These are phyloP conservation scores for Amphirosellinia nigrospora DNA, from an alignment of 495 filamentous ascomycete species.

Conservation along the genomic window DNA sequence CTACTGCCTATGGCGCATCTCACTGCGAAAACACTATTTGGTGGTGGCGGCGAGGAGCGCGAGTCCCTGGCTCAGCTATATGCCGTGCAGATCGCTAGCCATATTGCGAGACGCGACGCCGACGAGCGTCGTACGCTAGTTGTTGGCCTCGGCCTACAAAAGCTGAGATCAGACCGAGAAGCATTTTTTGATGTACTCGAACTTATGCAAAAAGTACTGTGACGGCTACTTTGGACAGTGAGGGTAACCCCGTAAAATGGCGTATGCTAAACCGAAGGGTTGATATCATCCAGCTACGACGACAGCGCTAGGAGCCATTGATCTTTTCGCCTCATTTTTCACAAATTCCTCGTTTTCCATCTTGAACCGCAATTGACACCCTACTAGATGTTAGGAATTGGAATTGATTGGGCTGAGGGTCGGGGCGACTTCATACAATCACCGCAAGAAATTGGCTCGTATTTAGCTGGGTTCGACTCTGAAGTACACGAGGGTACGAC, in stretches of 20 bases:
- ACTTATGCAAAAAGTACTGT: conserved; percentile 68
- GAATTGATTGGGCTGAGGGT: neutral
- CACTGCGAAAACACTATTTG: conserved; percentile 86
- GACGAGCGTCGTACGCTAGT: conserved; percentile 81
- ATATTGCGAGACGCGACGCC: conserved; percentile 71
- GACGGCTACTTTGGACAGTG: conserved; percentile 1
- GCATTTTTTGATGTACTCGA: conserved; percentile 85
- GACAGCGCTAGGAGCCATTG: conserved; percentile 43
- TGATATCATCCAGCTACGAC: conserved; percentile 36
- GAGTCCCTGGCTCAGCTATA: conserved; percentile 87
- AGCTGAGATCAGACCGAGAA: conserved; percentile 66
- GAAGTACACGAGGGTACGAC: conserved; percentile 61
- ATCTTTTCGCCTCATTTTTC: conserved; percentile 36
- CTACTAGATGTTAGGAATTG: conserved; percentile 29
- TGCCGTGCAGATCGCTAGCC: conserved; percentile 85
- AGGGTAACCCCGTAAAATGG: neutral
- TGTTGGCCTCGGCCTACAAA: conserved; percentile 79
- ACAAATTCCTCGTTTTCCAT: conserved; percentile 41
- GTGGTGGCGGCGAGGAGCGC: conserved; percentile 78
- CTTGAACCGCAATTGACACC: conserved; percentile 49
- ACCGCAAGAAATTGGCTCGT: conserved; percentile 63
- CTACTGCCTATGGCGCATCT: conserved; percentile 76
- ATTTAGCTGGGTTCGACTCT: conserved; percentile 58
- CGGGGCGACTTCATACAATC: conserved; percentile 37
- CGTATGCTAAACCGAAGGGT: neutral